Evolutionary conservation across 2,329 filamentous ascomycete genomes (phyloP).

Genomic region (Colletotrichum tofieldiae): DNA sequence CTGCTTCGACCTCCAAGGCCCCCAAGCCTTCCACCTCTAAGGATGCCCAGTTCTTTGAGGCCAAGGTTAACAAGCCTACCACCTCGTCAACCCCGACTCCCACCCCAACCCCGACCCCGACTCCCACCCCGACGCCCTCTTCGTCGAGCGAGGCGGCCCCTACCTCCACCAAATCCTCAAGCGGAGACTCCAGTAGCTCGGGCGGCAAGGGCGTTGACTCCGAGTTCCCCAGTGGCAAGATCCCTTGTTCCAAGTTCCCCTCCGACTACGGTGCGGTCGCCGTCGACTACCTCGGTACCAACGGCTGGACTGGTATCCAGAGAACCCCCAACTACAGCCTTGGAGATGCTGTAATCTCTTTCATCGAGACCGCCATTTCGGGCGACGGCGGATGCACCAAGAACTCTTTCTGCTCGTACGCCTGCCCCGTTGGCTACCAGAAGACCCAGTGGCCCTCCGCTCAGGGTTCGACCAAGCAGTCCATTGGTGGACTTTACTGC

Average conservation of each 20-base stretch:
- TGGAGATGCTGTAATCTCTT: conserved; percentile 69
- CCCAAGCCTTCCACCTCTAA: conserved; percentile 51
- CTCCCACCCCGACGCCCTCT: conserved; percentile 40
- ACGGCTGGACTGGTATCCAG: conserved; percentile 88
- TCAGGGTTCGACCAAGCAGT: conserved; percentile 87
- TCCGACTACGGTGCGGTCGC: conserved; percentile 84
- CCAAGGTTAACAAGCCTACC: conserved; percentile 52
- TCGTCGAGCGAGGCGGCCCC: conserved; percentile 47
- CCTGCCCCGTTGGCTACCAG: conserved; percentile 91
- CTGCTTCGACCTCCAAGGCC: conserved; percentile 55
- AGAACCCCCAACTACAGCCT: conserved; percentile 67
- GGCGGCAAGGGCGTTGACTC: conserved; percentile 70
- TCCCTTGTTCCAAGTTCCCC: conserved; percentile 83
- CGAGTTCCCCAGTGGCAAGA: conserved; percentile 82
- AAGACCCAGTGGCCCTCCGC: conserved; percentile 89
- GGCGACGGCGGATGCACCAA: conserved; percentile 71
- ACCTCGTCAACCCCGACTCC: conserved; percentile 51
- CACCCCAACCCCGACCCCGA: conserved; percentile 49
- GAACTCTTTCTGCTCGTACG: conserved; percentile 89
- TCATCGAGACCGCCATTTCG: conserved; percentile 75
- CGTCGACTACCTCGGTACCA: conserved; percentile 77
- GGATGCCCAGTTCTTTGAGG: conserved; percentile 68
- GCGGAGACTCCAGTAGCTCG: conserved; percentile 45
- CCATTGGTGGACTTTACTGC: conserved; percentile 90
- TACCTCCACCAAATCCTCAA: conserved; percentile 47